Conservation (phyloP, 1,284 basidiomycete genomes). For the Ustilago trichophora region DNA sequence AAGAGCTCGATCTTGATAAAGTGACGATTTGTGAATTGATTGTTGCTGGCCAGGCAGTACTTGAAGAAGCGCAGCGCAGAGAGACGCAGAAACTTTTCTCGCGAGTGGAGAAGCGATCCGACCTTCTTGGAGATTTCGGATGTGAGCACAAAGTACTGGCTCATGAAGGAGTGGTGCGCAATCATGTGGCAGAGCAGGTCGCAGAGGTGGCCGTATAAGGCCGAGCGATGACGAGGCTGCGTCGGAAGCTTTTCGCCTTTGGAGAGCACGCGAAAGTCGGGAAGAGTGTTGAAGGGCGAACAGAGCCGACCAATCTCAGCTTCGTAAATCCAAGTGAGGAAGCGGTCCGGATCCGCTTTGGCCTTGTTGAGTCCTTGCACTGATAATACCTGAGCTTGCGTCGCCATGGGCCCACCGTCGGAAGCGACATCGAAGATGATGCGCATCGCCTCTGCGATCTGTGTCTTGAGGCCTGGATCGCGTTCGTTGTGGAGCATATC, state of each 20-base stretch:
- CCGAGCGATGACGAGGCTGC: constrained; percentile 31
- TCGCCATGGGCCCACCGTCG: constrained; percentile 62
- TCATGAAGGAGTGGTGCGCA: constrained; percentile 81
- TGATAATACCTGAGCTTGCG: constrained; percentile 65
- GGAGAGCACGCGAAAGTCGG: constrained; percentile 72
- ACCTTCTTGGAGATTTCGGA: constrained; percentile 57
- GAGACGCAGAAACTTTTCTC: constrained; percentile 81
- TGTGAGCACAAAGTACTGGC: constrained; percentile 83
- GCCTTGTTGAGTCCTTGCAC: constrained; percentile 67
- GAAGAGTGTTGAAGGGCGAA: constrained; percentile 79
- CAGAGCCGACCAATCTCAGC: constrained; percentile 78
- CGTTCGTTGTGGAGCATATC: constrained; percentile 75
- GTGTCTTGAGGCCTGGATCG: constrained; percentile 87
- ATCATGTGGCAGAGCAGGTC: constrained; percentile 90
- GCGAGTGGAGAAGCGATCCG: constrained; percentile 72
- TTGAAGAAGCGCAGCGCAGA: constrained; percentile 83
- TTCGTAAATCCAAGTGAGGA: constrained; percentile 89
- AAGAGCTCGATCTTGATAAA: constrained; percentile 86
- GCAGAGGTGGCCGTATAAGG: constrained; percentile 70
- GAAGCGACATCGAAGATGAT: constrained; percentile 76
- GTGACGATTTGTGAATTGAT: constrained; percentile 84
- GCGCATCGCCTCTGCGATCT: constrained; percentile 86
- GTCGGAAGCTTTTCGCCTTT: constrained; percentile 35
- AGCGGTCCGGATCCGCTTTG: constrained; percentile 86
- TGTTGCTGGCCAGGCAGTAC: constrained; percentile 82